A percentile compares a stretch with the other conserved stretches of the same genome.
These are phyloP conservation scores for Kwoniella botswanensis DNA, from an alignment of 768 basidiomycete genomes.

Conservation along the genomic window DNA sequence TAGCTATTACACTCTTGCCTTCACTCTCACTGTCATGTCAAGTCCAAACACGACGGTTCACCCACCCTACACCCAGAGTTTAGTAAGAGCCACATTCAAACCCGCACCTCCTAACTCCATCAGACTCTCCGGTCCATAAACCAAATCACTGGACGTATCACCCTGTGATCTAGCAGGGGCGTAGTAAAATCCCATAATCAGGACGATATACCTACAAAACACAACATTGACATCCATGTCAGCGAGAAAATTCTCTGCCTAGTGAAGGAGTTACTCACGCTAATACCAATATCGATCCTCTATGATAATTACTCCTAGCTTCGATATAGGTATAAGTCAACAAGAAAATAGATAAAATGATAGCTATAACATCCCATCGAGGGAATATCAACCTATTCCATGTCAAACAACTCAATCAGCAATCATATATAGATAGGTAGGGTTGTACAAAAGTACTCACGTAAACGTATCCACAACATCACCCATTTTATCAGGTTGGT, in stretches of 20 bases:
- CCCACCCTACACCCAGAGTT: slow-evolving; percentile 18
- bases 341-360: slow-evolving; percentile 94
- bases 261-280: slow-evolving; percentile 64
- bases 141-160: slow-evolving; percentile 10
- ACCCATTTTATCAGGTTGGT: slow-evolving; percentile 82
- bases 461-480: slow-evolving; percentile 89
- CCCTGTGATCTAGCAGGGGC: slow-evolving; percentile 57
- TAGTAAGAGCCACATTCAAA: slow-evolving; percentile 13
- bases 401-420: slow-evolving; percentile 13
- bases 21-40: background rate
- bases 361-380: slow-evolving; percentile 93
- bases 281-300: slow-evolving; percentile 91
- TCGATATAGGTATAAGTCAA: slow-evolving; percentile 99
- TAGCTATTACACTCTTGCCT: background rate
- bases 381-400: slow-evolving; percentile 95
- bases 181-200: slow-evolving; percentile 89
- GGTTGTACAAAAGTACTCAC: slow-evolving; percentile 66
- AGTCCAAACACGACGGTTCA: background rate
- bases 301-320: slow-evolving; percentile 97
- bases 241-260: background rate
- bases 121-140: slow-evolving; percentile 14
- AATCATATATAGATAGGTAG: background rate
- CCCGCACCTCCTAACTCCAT: background rate
- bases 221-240: slow-evolving; percentile 15
- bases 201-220: slow-evolving; percentile 77